phyloP scores from a whole-genome alignment of 169 alveolate genomes.

The Haemoproteus tartakovskyi region DNA sequence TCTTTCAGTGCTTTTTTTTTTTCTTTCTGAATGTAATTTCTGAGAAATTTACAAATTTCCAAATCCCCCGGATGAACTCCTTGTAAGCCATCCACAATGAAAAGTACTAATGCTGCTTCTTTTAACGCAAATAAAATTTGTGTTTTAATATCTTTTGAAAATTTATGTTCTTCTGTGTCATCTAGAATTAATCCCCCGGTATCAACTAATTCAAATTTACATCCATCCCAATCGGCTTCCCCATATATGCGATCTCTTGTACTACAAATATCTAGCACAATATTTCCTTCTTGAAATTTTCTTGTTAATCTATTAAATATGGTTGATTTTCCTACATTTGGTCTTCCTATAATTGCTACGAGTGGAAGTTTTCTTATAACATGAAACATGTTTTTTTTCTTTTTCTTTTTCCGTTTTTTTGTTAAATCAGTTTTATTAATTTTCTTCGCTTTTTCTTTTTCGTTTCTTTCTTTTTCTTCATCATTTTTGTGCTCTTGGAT shows the following conservation, averaged over 20 bases:
- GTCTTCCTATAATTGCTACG: constrained; percentile 76
- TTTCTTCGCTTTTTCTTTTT: background rate
- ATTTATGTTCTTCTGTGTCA: constrained; percentile 59
- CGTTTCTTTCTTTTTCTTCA: background rate
- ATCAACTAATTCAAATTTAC: constrained; percentile 73
- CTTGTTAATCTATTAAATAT: constrained; percentile 77
- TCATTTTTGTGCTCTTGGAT: background rate
- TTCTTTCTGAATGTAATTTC: constrained; percentile 24
- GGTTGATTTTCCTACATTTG: constrained; percentile 81
- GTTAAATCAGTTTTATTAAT: background rate
- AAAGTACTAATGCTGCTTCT: constrained; percentile 72
- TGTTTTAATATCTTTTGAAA: constrained; percentile 65
- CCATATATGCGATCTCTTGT: constrained; percentile 79
- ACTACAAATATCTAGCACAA: constrained; percentile 73
- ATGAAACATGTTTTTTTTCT: constrained; percentile 11
- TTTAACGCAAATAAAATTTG: constrained; percentile 56
- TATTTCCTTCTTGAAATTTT: constrained; percentile 79
- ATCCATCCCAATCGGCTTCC: constrained; percentile 78
- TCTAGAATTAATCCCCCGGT: constrained; percentile 78
- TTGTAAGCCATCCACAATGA: constrained; percentile 77
- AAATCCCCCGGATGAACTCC: constrained; percentile 78
- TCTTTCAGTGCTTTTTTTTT: background rate
- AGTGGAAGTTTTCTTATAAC: constrained; percentile 54
- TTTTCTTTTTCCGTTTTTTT: background rate
- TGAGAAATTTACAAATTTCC: constrained; percentile 66